Evolutionary conservation across 768 basidiomycete species (phyloP).

Genomic region (Tulasnella sp.): DNA sequence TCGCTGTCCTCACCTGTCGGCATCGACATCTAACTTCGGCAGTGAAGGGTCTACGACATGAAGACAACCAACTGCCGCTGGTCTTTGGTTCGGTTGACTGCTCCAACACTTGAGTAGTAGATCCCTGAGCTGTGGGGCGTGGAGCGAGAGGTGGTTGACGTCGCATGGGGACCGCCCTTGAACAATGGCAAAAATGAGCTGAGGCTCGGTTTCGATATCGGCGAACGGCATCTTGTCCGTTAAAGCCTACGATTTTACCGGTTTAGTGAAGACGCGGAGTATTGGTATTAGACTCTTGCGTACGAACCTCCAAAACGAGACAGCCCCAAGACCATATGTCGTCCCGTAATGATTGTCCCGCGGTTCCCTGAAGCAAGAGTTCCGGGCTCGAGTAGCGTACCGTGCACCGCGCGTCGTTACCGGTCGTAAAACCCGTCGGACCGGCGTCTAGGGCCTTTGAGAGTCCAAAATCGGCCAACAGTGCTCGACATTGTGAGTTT

Average conservation of each 20-base stretch:
- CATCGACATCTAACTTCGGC: neutral
- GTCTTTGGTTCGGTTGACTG: neutral
- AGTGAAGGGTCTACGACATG: neutral
- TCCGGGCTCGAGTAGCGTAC: slow-evolving; percentile 3
- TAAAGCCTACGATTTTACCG: neutral
- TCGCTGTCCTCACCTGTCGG: too few relatives aligned
- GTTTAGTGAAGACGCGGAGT: too few relatives aligned
- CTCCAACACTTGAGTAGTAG: neutral
- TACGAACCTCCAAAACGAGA: slow-evolving; percentile 1
- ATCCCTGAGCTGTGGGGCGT: neutral
- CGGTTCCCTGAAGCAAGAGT: neutral
- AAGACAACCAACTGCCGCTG: neutral
- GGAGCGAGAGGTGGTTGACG: neutral
- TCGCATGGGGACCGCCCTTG: neutral
- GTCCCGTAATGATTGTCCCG: neutral
- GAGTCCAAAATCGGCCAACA: neutral
- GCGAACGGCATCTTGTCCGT: neutral
- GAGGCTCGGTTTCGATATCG: neutral
- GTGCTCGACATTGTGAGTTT: neutral
- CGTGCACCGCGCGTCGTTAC: neutral
- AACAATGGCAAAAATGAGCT: neutral
- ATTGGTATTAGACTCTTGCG: too few relatives aligned
- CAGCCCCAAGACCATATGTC: slow-evolving; percentile 10
- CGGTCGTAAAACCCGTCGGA: neutral
- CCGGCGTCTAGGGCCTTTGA: neutral